Percentiles rank a stretch among this genome's conserved stretches.
Conservation (phyloP, 345 rosid genomes). For the Laguncularia racemosa region DNA sequence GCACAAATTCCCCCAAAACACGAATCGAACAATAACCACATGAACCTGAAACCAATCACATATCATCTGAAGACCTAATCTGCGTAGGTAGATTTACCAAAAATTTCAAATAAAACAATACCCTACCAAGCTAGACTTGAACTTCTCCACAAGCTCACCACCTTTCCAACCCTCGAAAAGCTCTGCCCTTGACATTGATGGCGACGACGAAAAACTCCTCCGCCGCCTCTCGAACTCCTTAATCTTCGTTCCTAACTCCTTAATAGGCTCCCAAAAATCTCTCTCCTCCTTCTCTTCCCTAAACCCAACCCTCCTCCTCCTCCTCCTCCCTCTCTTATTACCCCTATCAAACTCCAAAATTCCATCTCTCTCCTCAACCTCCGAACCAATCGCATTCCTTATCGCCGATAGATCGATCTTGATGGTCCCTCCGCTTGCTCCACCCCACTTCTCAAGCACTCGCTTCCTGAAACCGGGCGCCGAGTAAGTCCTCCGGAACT, state of each 20-base stretch:
- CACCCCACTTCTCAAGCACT: constrained; percentile 76
- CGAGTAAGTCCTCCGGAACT: constrained; percentile 84
- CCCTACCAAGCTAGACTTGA: constrained; percentile 84
- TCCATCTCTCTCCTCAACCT: constrained; percentile 33
- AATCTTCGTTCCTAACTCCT: constrained; percentile 56
- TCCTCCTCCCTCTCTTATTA: constrained; percentile 33
- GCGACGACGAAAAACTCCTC: constrained; percentile 3
- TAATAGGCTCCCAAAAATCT: constrained; percentile 71
- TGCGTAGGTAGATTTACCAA: not conserved
- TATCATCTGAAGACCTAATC: not conserved
- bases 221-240: constrained; percentile 81
- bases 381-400: constrained; percentile 69
- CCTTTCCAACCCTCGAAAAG: constrained; percentile 62
- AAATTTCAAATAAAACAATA: not conserved
- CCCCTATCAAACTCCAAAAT: constrained; percentile 38
- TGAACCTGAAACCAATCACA: too few species aligned
- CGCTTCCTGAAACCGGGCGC: constrained; percentile 85
- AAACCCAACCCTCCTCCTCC: constrained; percentile 29
- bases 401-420: constrained; percentile 78
- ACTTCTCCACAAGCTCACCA: constrained; percentile 71
- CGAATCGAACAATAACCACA: too few species aligned
- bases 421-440: constrained; percentile 46
- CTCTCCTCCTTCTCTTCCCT: constrained; percentile 9
- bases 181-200: too few species aligned
- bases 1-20: too few species aligned